Base-by-base conservation (phyloP, 768 basidiomycete species). In the Naganishia randhawae region DNA sequence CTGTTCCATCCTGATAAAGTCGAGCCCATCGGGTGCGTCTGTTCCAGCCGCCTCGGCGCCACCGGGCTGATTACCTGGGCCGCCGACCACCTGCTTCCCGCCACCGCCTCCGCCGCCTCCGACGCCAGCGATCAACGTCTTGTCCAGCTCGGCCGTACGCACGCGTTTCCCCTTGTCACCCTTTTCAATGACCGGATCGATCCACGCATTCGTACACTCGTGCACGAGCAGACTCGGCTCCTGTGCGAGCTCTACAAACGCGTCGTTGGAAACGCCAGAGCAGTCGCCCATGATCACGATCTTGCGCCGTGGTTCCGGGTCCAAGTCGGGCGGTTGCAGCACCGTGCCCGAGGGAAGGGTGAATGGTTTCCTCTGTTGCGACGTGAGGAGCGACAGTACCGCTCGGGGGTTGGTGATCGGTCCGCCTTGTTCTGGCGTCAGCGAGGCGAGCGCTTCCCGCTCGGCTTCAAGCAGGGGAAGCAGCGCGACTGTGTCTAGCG, bases 101-200 rank as follows among this genome's bases (percentile, higher is more conserved):
- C 53, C 50, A 41, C 66, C 52, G n/a, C n/a, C n/a, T n/a, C n/a
- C n/a, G n/a, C n/a, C n/a, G n/a, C n/a, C n/a, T n/a, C n/a, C n/a
- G n/a, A n/a, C n/a, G n/a, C n/a, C n/a, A n/a, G n/a, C n/a, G 8
- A 76, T 74, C 51, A 81, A 65, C 48, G 71, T 75, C 22, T 72
- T 78, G 75, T 89, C 90, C 22, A 90, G 76, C 67, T 91, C 90
- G 22, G 84, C 83, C 29, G 86, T 71, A 14, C 79, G 63, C 42
- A 73, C 65, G 32, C 75, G 75, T 71, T 77, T 84, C 16, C 88
- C 85, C 77, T 88, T 89, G 66, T 86, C 86, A 0, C 86, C 84
- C 63, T 82, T 85, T 75, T 85, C 86, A 53, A 88, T 84, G 52
- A 87, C 87, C 11, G 88, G 86, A 31, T 77, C 72, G 22, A 79